Evolutionary conservation across 495 filamentous ascomycete species (phyloP), one percentile per base, ranked within the genome.

Genomic region (Lasiosphaeria ovina): DNA sequence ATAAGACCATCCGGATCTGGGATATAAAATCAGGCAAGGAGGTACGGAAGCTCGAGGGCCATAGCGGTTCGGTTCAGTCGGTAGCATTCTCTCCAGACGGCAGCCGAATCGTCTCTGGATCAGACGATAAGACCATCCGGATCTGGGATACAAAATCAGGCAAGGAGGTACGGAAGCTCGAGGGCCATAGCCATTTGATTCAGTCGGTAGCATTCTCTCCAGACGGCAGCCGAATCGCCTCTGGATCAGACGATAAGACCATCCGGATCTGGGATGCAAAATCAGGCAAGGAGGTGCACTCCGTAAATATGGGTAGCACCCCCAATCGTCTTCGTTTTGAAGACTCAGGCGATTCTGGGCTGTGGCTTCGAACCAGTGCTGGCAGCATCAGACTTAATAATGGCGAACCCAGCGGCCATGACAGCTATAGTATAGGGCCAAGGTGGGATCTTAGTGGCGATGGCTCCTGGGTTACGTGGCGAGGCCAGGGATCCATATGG

Each of bases 31-130:
- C 51, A 36, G 51, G 51, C 51, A 54, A 34, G 51, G 32, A 34
- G 51, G 32, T 34, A 35, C 51, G 35, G 11, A 54, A 34, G 51
- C 51, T 54, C 24, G 51, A 54, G 51, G 51, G 51, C 51, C 51
- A 54, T 54, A 54, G 51, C 51, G 7, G 33, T 36, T 6, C 33
- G 34, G 51, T 54, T 16, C 3, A 6, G 32, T 34, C 51, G 6
- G 51, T 54, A 34, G 51, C 32, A 3, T 54, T 54, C 51, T 54
- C 51, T 11, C 51, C 51, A 10, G 51, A 54, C 51, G 51, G 51
- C 32, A 34, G 34, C 32, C 31, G 32, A 5, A 34, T 54, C 34
- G 51, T 32, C 31, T 54, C 51, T n/a, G 47, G 14, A 35, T 54
- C 51, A 36, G 3, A 33, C 24, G 51, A 54, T 54, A 9, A 16